Evolutionary conservation across 73 alveolate species (phyloP).

Genomic region (Durusdinium trenchii): DNA sequence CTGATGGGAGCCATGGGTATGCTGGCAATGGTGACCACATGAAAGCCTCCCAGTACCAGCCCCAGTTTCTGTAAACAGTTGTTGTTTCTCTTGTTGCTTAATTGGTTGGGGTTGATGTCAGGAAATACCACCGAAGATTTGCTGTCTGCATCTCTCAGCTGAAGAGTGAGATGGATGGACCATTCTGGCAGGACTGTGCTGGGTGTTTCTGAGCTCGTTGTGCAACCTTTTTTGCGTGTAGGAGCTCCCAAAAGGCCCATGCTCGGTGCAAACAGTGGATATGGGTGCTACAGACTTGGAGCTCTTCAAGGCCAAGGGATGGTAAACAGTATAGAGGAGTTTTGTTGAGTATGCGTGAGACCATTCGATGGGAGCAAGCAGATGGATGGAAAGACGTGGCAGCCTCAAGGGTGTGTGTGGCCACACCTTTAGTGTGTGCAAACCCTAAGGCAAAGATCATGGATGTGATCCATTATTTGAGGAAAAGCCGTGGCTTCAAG

Average conservation of each 20-base stretch:
- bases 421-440: neutral
- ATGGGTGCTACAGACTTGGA: neutral
- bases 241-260: neutral
- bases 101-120: neutral
- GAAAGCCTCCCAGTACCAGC: neutral
- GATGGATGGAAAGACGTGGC: neutral
- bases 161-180: neutral
- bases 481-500: neutral
- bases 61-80: neutral
- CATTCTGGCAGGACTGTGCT: neutral
- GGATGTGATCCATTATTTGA: no score
- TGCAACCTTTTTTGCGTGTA: neutral
- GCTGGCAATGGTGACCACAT: neutral
- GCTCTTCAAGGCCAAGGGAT: neutral
- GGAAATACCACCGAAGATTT: neutral
- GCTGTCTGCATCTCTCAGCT: neutral
- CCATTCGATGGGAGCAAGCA: no score
- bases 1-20: neutral
- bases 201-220: neutral
- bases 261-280: neutral
- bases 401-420: neutral
- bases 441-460: neutral
- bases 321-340: neutral
- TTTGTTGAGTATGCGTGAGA: neutral
- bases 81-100: neutral